phyloP scores from a whole-genome alignment of 2,329 filamentous ascomycete species.

The Achaetomium macrosporum region DNA sequence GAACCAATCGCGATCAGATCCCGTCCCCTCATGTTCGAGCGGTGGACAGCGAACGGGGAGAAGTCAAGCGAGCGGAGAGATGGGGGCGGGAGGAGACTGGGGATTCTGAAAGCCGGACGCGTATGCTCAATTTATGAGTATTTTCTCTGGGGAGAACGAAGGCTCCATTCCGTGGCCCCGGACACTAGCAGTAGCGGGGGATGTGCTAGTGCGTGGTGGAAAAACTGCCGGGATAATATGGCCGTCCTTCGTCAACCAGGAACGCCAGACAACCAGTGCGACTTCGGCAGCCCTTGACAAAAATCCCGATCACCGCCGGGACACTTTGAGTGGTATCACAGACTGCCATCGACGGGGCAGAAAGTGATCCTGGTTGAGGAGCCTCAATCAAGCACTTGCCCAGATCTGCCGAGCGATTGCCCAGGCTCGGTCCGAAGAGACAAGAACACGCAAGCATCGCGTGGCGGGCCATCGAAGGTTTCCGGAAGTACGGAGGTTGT shows the following conservation, averaged over 20 bases:
- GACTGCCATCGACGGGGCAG: slow-evolving; percentile 7
- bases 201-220: slow-evolving; percentile 20
- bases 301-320: not conserved
- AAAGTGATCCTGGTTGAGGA: not conserved
- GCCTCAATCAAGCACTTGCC: slow-evolving; percentile 13
- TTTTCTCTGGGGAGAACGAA: slow-evolving; percentile 17
- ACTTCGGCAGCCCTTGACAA: slow-evolving; percentile 14
- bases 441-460: slow-evolving; percentile 3
- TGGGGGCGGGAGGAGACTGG: slow-evolving; percentile 9
- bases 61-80: not conserved
- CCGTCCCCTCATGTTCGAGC: slow-evolving; percentile 17
- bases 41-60: slow-evolving; percentile 13
- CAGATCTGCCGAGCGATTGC: slow-evolving; percentile 8
- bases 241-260: slow-evolving; percentile 19
- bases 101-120: slow-evolving; percentile 18
- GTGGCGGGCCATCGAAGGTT: slow-evolving; percentile 1
- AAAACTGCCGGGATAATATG: slow-evolving; percentile 26
- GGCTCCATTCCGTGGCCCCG: slow-evolving; percentile 21
- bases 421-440: slow-evolving; percentile 6
- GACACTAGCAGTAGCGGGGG: slow-evolving; percentile 21
- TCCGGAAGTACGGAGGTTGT: slow-evolving; percentile 1
- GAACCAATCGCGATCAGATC: slow-evolving; percentile 19
- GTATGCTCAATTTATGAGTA: slow-evolving; percentile 26
- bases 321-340: slow-evolving; percentile 1
- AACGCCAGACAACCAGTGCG: slow-evolving; percentile 15